Evolutionary conservation across 2,329 filamentous ascomycete genomes (phyloP), one percentile per base, ranked within the genome.

Genomic region (Cercospora citrullina): DNA sequence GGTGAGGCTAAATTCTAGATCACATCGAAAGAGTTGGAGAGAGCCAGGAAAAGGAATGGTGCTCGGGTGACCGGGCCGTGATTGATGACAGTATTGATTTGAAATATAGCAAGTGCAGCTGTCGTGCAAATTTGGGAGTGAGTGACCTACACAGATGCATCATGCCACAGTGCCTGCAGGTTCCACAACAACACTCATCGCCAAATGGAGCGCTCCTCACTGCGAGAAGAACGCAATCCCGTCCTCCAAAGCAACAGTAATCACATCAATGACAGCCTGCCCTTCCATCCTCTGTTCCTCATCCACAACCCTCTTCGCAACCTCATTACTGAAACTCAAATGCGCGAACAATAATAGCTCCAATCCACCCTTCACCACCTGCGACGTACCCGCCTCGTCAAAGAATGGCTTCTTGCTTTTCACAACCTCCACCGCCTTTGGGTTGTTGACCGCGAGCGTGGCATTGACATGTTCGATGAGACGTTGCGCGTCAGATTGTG

Each of bases 381-480:
- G 39, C 10, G 58, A 61, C 12, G 64, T 61, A 0, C 64, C 64
- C 0, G 45, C 33, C 12, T 39, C 30, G 8, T 66, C 58, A 31
- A 66, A 63, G 23, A 57, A 31, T 16, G 18, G n/a, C 31, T 62
- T 66, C 33, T 66, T 66, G 31, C 57, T 61, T 51, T 66, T 63
- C 21, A 66, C 48, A 0, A 48, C 59, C 9, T 51, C 21, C 14
- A 66, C 33, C 12, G 64, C 64, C 16, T 9, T 58, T 2, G 70
- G 70, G 48, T 72, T 70, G 60, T 70, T 65, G 30, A 69, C 64
- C 12, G 65, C 57, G 5, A 72, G 65, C 4, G 66, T 70, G 6
- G 21, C 26, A 36, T 71, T 69, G 53, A 72, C 68, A 36, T 72
- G 66, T 1, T 69, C 58, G 45, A 72, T 71, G 4, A 70, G 36